Evolutionary conservation across 2,329 filamentous ascomycete genomes (phyloP).

Genomic region (Tolypocladium pustulatum): DNA sequence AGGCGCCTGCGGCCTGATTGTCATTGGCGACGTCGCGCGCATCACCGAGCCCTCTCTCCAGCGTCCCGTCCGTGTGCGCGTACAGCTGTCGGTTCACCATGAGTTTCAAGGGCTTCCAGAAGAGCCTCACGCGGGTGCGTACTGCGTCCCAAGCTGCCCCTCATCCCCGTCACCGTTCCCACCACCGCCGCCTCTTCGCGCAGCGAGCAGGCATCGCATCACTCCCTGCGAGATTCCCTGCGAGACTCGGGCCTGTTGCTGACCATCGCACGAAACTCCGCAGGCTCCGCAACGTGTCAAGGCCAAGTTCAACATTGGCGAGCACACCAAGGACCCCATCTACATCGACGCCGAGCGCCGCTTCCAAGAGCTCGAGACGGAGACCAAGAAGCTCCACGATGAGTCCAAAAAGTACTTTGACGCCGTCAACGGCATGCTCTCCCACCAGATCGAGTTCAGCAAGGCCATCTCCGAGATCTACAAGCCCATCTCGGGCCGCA

Average conservation of each 20-base stretch:
- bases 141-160: constrained; percentile 28
- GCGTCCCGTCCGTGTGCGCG: background rate
- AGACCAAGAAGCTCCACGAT: constrained; percentile 95
- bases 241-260: background rate
- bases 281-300: constrained; percentile 87
- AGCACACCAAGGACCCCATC: constrained; percentile 87
- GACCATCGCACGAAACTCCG: background rate
- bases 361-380: constrained; percentile 85
- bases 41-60: background rate
- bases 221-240: background rate
- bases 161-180: constrained; percentile 13
- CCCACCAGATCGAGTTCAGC: constrained; percentile 96
- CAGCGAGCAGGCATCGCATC: background rate
- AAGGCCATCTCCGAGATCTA: constrained; percentile 94
- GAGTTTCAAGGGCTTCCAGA: constrained; percentile 96
- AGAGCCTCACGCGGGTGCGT: constrained; percentile 74
- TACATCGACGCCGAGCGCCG: constrained; percentile 91
- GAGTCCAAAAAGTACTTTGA: constrained; percentile 97
- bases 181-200: background rate
- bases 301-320: constrained; percentile 87
- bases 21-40: constrained; percentile 1
- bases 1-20: background rate
- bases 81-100: constrained; percentile 36
- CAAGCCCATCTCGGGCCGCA: constrained; percentile 91
- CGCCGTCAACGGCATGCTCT: constrained; percentile 95